Evolutionary conservation across 202 grass and related monocot species (phyloP), one percentile per base, ranked within the genome.

Genomic region (Alloteropsis angusta): DNA sequence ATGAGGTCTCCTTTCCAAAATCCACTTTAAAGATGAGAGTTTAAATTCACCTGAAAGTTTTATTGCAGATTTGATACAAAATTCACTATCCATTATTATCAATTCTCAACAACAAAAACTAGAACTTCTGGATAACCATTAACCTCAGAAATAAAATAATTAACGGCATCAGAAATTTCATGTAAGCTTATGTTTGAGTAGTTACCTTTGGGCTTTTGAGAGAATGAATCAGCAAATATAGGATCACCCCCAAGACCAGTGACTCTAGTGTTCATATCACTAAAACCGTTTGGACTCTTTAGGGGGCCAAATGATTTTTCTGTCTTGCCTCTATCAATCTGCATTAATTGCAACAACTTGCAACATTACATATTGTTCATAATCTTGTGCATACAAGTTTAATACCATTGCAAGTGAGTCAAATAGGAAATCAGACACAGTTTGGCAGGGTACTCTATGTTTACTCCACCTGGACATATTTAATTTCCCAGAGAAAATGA

Each of bases 201-300:
- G 56, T 82, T 67, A 97, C 94, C 94, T 94, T 88, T 97, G 69
- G 70, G 44, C 65, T n/a, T n/a, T n/a, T n/a, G n/a, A n/a, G n/a
- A n/a, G n/a, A n/a, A n/a, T n/a, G n/a, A n/a, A n/a, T n/a, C n/a
- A n/a, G n/a, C n/a, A n/a, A n/a, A n/a, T n/a, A n/a, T n/a, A n/a
- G 85, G 87, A 49, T 79, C 82, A 54, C 77, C 87, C 9, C 68
- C 86, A 70, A 85, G 88, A 76, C 73, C 90, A 84, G 39, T 80
- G 60, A 59, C 87, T 85, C 64, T 77, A 49, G 89, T 90, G 65
- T 83, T 87, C 45, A 92, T 86, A 52, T 97, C 94, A 81, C 34
- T 87, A 80, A 88, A 83, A 62, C 49, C 76, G 68, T 64, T 94
- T 47, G 90, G 60, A 84, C 35, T 88, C 91, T 77, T 94, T 44